Base-by-base conservation (phyloP, 2,329 filamentous ascomycete species). In the Huntiella moniliformis region DNA sequence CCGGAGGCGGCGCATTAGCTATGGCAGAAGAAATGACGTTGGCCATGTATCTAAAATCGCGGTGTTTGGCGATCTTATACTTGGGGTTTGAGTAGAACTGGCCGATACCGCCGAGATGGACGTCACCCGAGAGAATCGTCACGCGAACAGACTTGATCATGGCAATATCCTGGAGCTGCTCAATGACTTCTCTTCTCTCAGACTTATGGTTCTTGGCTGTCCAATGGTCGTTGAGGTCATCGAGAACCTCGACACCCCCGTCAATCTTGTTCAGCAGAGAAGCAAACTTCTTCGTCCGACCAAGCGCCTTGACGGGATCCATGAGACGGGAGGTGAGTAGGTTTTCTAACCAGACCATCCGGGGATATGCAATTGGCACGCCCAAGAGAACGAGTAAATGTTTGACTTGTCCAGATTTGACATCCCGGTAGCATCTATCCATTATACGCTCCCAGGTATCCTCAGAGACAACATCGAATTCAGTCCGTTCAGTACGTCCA, bases 191-290 rank as follows among this genome's bases (percentile, higher is more conserved):
- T 51, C 79, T 83, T 43, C 91, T 77, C 62, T 98, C 91, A 18
- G 76, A 70, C 59, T 96, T 98, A 65, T 96, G 87, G 57, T 86
- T 83, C 58, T 85, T 93, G 34, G 88, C 84, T 1, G 88, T 95
- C 91, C 91, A 98, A 58, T 98, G 88, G 60, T 96, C 91, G 57
- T 95, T 88, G 7, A 94, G 65, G 55, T 93, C 86, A 57, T 94
- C 87, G 22, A 93, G 67, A 11, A 96, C 82, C 60, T 96, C 91
- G 4, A 91, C 82, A 13, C 85, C 85, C 16, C 85, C 86, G 56
- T 95, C 87, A 54, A 94, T 87, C 53, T 82, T 82, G 63, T 94
- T 94, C 35, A 93, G 67, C 38, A 92, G 75, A 50, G 73, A 73
- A 3, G 85, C 83, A 44, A 96, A 69, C 53, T 92, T 61, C 1